These are phyloP conservation scores for Begonia fuchsioides DNA, from an alignment of 306 rosid species.

Conservation along the genomic window DNA sequence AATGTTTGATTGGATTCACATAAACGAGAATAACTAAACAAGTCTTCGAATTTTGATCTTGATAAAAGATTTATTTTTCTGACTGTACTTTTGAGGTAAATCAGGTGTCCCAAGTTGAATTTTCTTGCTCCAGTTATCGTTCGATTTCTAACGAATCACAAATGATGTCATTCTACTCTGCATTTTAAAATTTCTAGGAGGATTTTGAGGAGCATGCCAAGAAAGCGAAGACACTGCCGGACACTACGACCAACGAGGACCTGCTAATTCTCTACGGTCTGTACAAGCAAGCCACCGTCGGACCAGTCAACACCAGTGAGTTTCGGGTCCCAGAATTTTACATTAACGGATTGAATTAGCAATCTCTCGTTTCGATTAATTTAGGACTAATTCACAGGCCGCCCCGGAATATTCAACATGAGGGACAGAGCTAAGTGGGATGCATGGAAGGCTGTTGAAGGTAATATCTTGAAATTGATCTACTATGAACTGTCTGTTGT, in stretches of 20 bases:
- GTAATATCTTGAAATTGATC: slow-evolving; percentile 15
- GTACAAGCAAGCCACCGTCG: slow-evolving; percentile 87
- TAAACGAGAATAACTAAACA: no score
- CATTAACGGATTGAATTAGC: no score
- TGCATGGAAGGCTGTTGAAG: slow-evolving; percentile 97
- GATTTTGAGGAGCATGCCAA: slow-evolving; percentile 80
- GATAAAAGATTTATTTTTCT: no score
- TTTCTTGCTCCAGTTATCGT: no score
- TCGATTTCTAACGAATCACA: no score
- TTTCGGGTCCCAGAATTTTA: background rate
- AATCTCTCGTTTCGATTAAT: slow-evolving; percentile 1
- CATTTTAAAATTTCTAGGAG: slow-evolving; percentile 67
- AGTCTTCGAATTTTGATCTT: no score
- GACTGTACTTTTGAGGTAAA: no score
- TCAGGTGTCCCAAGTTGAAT: no score
- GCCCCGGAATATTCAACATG: slow-evolving; percentile 78
- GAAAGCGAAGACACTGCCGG: slow-evolving; percentile 71
- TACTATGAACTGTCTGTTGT: background rate
- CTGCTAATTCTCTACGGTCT: slow-evolving; percentile 79
- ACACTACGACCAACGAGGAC: slow-evolving; percentile 45
- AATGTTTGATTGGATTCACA: no score
- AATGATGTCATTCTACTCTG: no score
- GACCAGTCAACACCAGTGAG: slow-evolving; percentile 65
- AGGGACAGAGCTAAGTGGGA: slow-evolving; percentile 95
- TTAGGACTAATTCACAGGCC: slow-evolving; percentile 36